Percentiles rank a stretch among this genome's conserved stretches.
These are phyloP conservation scores for Pilatotrama ljubarskyi DNA, from an alignment of 768 basidiomycete species.

Conservation along the genomic window DNA sequence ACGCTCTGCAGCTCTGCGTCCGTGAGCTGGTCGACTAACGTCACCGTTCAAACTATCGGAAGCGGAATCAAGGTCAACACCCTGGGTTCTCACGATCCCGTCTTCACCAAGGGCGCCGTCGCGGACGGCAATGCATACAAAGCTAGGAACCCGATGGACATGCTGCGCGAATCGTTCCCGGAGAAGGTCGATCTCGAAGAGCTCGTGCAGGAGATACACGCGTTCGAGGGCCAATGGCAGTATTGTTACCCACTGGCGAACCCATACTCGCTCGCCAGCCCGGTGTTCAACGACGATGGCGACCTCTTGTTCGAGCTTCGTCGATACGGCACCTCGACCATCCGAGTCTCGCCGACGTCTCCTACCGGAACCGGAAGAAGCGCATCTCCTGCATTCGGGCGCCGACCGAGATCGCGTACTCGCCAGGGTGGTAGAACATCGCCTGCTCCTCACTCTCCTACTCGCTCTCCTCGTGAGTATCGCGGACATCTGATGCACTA, in stretches of 20 bases:
- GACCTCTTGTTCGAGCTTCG: slow-evolving; percentile 34
- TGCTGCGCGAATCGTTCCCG: slow-evolving; percentile 27
- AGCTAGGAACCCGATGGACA: slow-evolving; percentile 22
- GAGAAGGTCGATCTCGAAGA: slow-evolving; percentile 26
- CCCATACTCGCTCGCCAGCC: slow-evolving; percentile 32
- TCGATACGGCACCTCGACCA: slow-evolving; percentile 1
- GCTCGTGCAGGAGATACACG: slow-evolving; percentile 25
- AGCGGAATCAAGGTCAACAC: slow-evolving; percentile 29
- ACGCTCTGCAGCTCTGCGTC: slow-evolving; percentile 24
- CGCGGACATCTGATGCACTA: not conserved
- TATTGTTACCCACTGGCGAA: slow-evolving; percentile 26
- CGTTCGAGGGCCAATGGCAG: slow-evolving; percentile 33
- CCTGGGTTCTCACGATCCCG: slow-evolving; percentile 14
- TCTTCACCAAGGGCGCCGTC: slow-evolving; percentile 15
- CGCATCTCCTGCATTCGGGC: not conserved
- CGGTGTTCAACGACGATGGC: slow-evolving; percentile 33
- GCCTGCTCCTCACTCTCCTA: not conserved
- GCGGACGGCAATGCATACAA: slow-evolving; percentile 4
- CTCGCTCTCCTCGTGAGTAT: not conserved
- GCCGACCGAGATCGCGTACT: not conserved
- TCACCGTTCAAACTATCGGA: slow-evolving; percentile 21
- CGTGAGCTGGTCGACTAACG: slow-evolving; percentile 27
- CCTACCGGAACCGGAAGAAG: not conserved
- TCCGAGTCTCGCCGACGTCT: not conserved
- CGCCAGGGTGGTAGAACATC: not conserved